phyloP scores from a whole-genome alignment of 768 basidiomycete genomes.

The Suillus bovinus region DNA sequence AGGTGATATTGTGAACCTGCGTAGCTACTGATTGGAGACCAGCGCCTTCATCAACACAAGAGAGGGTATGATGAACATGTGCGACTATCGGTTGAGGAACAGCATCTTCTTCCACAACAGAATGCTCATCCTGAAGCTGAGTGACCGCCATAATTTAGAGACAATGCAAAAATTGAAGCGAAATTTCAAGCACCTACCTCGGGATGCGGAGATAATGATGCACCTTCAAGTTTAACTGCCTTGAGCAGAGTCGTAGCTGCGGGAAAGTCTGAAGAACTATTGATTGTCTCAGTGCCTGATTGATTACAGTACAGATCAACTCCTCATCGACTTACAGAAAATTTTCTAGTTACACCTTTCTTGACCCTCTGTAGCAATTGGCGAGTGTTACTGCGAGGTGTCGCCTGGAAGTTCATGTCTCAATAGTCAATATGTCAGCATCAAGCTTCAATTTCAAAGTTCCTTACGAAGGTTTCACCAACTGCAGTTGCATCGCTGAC shows the following conservation, averaged over 20 bases:
- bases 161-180: neutral
- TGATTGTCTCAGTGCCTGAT: neutral
- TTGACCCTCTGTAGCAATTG: neutral
- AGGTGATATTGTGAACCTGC: neutral
- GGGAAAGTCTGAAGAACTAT: neutral
- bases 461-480: neutral
- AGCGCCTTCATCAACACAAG: neutral
- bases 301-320: neutral
- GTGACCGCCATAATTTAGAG: neutral
- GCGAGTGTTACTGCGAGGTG: neutral
- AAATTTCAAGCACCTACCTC: neutral
- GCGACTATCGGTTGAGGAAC: neutral
- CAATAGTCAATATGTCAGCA: neutral
- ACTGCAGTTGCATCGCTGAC: neutral
- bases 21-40: neutral
- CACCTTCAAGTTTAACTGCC: neutral
- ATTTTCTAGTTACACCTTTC: neutral
- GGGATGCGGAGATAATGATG: neutral
- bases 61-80: neutral
- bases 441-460: neutral
- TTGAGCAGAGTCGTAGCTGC: neutral
- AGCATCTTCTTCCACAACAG: neutral
- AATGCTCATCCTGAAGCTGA: neutral
- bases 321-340: neutral
- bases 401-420: neutral